A percentile compares a stretch with the other conserved stretches of the same genome.
These are phyloP conservation scores for Candida sp. DNA, from an alignment of 1,139 yeast species.

Conservation along the genomic window DNA sequence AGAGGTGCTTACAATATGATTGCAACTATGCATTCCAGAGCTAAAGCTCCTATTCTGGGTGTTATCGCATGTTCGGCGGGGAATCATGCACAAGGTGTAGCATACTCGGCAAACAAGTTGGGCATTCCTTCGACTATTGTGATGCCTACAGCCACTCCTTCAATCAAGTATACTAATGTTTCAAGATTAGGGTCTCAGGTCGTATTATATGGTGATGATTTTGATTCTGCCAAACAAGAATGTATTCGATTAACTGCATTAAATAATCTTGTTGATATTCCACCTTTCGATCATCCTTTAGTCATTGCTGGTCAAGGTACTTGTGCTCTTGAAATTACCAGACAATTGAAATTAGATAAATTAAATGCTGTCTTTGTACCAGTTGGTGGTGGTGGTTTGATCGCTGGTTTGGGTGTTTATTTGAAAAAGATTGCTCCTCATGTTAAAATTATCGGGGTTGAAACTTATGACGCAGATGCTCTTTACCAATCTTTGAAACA, in stretches of 20 bases:
- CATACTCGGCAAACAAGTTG: conserved; percentile 79
- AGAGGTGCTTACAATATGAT: conserved; percentile 99
- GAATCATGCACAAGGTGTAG: conserved; percentile 99
- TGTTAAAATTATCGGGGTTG: conserved; percentile 92
- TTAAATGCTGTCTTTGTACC: conserved; percentile 88
- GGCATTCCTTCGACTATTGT: conserved; percentile 94
- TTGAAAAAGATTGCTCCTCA: conserved; percentile 97
- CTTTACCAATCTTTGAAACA: conserved; percentile 67
- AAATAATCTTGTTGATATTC: conserved; percentile 81
- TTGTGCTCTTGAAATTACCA: conserved; percentile 84
- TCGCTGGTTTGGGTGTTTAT: conserved; percentile 89
- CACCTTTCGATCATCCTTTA: conserved; percentile 97
- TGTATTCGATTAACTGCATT: conserved; percentile 68
- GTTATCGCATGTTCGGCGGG: conserved; percentile 99
- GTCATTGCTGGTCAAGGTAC: conserved; percentile 99
- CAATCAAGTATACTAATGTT: conserved; percentile 89
- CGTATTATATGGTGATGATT: conserved; percentile 88
- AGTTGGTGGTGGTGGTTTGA: conserved; percentile 96
- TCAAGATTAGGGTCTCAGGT: conserved; percentile 92
- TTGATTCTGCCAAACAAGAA: conserved; percentile 89
- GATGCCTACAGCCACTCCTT: conserved; percentile 97
- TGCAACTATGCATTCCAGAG: conserved; percentile 65
- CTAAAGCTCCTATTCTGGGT: conserved; percentile 70
- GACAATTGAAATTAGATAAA: conserved; percentile 78
- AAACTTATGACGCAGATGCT: conserved; percentile 93